phyloP scores from a whole-genome alignment of 1,139 yeast species.

The Geotrichum carabidarum region DNA sequence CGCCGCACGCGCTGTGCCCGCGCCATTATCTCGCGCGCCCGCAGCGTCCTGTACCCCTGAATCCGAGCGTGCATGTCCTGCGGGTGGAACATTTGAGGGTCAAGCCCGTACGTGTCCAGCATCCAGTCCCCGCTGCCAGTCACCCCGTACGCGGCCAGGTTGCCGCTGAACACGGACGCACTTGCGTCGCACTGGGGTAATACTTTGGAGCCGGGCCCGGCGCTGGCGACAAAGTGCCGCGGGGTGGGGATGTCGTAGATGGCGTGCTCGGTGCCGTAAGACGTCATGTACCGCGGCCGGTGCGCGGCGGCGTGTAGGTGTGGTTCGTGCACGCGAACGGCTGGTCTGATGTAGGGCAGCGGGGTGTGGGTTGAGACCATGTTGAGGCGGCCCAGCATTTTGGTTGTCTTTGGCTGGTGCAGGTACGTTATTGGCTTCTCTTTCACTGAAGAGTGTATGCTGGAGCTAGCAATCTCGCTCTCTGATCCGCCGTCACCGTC shows the following conservation, averaged over 20 bases:
- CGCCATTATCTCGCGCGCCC: not conserved
- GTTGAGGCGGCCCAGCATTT: conserved; percentile 2
- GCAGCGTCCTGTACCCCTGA: not conserved
- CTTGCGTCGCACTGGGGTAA: not conserved
- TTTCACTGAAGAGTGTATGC: not conserved
- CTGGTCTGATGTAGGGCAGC: conserved; percentile 3
- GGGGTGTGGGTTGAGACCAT: conserved; percentile 6
- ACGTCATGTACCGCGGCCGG: not conserved
- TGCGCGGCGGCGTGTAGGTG: not conserved
- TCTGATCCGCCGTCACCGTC: not conserved
- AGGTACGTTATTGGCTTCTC: not conserved
- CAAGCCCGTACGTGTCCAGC: not conserved
- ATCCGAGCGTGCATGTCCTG: not conserved
- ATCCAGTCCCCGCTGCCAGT: not conserved
- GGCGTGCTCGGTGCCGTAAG: not conserved
- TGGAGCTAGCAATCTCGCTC: not conserved
- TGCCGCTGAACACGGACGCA: not conserved
- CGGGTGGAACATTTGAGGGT: not conserved
- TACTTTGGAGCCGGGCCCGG: not conserved
- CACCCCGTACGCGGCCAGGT: not conserved
- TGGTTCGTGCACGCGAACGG: conserved; percentile 3
- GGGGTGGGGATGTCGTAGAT: not conserved
- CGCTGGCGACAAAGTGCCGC: not conserved
- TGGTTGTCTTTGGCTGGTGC: not conserved
- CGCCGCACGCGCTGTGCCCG: not conserved